Percentiles rank a stretch among this genome's conserved stretches.
Evolutionary conservation across 2,329 filamentous ascomycete genomes (phyloP).

Genomic region (Fusarium nisikadoi): DNA sequence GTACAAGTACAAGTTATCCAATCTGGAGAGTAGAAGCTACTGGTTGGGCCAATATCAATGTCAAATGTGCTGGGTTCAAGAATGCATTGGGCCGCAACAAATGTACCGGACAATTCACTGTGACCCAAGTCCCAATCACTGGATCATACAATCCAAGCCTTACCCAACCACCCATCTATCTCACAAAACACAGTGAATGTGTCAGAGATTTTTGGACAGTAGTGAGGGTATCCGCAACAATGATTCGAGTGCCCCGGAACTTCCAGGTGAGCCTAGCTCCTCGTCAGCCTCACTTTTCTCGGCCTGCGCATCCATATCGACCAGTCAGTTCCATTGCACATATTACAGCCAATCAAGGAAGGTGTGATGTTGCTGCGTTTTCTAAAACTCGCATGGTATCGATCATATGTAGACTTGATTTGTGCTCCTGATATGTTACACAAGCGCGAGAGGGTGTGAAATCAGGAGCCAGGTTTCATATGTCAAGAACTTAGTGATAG

Average conservation of each 20-base stretch:
- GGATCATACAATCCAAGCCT: not conserved
- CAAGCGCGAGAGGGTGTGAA: constrained; percentile 6
- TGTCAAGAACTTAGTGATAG: constrained; percentile 4
- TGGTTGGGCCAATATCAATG: not conserved
- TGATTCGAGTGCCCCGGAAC: constrained; percentile 3
- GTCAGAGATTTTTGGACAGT: not conserved
- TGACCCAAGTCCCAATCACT: not conserved
- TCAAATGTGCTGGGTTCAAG: constrained; percentile 1
- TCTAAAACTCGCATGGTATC: constrained; percentile 1
- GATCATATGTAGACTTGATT: not conserved
- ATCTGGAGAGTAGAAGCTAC: not conserved
- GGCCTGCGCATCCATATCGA: not conserved
- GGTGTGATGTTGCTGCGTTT: not conserved
- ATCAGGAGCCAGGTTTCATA: constrained; percentile 19
- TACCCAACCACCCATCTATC: not conserved
- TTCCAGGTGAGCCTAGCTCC: not conserved
- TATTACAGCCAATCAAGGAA: constrained; percentile 7
- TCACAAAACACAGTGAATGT: not conserved
- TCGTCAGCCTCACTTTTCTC: constrained; percentile 30
- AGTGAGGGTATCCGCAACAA: not conserved
- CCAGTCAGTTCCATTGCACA: not conserved
- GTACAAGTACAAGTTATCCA: not conserved
- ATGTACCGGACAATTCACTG: not conserved
- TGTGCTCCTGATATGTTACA: constrained; percentile 6
- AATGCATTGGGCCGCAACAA: constrained; percentile 13